Base-by-base conservation (phyloP, 305 asterid genomes). In the Plantago lanceolata region DNA sequence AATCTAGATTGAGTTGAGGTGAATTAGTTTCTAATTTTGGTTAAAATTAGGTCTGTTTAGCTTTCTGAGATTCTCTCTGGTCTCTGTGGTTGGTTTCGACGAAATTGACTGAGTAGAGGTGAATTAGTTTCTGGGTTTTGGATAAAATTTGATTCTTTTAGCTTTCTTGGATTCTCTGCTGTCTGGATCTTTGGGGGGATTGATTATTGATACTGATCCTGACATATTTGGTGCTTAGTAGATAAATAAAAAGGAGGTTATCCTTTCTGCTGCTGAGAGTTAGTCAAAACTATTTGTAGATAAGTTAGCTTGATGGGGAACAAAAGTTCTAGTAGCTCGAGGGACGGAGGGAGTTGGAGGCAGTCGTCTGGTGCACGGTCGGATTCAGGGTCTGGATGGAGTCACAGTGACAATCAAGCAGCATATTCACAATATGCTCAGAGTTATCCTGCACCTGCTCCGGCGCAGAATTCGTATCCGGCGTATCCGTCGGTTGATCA, bases 301-400 rank as follows among this genome's bases (percentile, higher is more conserved):
- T 53, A 61, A 60, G 65, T 48, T 75, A 82, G 56, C 49, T 71
- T 69, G 73, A 92, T 92, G 98, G 97, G 98, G 61, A 90, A 72
- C 60, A 85, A 74, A 70, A 87, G 84, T 75, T 92, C 97, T 37
- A 89, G 60, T 56, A 29, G 85, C 62, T 66, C 78, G 19, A 63
- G 73, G 19, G 35, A 67, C 49, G 89, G 63, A 12, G 81, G 76
- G 18, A 79, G 71, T 67, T 62, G 73, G 80, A 81, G 89, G 68
- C 91, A 75, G 61, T 76, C 90, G 59, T 75, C 95, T 31, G 64
- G 72, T 68, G 8, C 59, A 63, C 80, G 66, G 64, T 70, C 93
- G 9, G 64, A 63, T 71, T 56, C 87, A 33, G 72, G 82, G 21
- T 68, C 85, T 8, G 79, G 84, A 63, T 74, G 78, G 87, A 82